phyloP scores from a whole-genome alignment of 1,284 basidiomycete species.

The Ceratobasidium sp. region DNA sequence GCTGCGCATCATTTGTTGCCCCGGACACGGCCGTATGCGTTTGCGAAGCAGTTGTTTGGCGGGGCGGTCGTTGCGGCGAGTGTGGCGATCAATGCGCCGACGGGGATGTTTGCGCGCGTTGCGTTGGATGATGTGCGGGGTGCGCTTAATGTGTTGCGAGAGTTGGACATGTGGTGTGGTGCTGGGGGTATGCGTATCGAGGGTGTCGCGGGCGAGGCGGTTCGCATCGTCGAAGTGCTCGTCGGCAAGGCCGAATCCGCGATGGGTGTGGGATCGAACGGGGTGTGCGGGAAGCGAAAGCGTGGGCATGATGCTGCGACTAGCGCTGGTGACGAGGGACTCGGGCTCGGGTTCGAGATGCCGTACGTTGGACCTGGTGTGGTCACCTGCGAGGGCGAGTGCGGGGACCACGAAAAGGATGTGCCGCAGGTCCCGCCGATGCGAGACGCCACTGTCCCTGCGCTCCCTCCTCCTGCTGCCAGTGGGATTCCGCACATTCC shows the following conservation, averaged over 20 bases:
- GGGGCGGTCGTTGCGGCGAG: conserved; percentile 68
- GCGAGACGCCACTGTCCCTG: background rate
- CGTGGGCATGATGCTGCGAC: background rate
- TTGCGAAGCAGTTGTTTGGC: conserved; percentile 65
- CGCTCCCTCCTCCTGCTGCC: background rate
- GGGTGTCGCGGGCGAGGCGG: conserved; percentile 51
- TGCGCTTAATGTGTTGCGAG: conserved; percentile 61
- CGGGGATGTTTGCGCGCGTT: conserved; percentile 55
- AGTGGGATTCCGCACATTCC: background rate
- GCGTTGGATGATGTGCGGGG: conserved; percentile 59
- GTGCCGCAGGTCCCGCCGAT: background rate
- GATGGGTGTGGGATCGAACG: conserved; percentile 41
- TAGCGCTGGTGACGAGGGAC: conserved; percentile 55
- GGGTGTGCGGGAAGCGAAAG: conserved; percentile 11
- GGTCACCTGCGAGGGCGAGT: conserved; percentile 38
- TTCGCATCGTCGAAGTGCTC: conserved; percentile 60
- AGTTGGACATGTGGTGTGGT: conserved; percentile 49
- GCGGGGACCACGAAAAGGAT: background rate
- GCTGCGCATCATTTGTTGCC: conserved; percentile 45
- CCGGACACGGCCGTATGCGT: conserved; percentile 58
- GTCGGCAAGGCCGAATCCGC: conserved; percentile 57
- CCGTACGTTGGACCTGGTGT: conserved; percentile 59
- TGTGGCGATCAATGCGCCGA: conserved; percentile 61
- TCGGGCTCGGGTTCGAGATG: conserved; percentile 54
- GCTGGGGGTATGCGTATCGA: conserved; percentile 48